Base-by-base conservation (phyloP, 257 asterid genomes). In the Capsicum pubescens region DNA sequence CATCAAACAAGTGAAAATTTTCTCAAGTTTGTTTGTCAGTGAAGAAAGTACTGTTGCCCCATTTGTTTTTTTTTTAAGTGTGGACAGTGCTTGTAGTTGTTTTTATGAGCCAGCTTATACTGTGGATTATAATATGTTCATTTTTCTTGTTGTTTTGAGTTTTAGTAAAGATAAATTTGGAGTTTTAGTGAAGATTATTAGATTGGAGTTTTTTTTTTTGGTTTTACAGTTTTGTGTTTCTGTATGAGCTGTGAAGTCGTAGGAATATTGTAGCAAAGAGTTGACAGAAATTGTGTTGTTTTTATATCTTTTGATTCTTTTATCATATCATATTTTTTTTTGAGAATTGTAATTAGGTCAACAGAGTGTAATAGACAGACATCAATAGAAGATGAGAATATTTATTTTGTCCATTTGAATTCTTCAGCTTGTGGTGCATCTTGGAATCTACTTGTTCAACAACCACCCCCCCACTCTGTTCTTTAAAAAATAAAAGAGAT, bases 301-400 rank as follows among this genome's bases (percentile, higher is more conserved):
- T 12, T 70, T n/a, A 3, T 61, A 48, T 12, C 1, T 48, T 72
- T 72, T 50, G 19, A 48, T 74, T 74, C 80, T 48, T 48, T 39
- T 42, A 15, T 36, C 13, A 48, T 1, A 10, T 48, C 80, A 74
- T 19, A 19, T 46, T 3, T 9, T 10, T 10, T 26, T 7, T 42
- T 44, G 57, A 70, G 26, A 68, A 66, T 66, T 70, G 79, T 17
- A 70, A 17, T 44, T 44, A 44, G 57, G 79, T 70, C 36, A 71
- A 46, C 5, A 71, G 78, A 70, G 55, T 70, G 56, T 13, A 67
- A 48, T 42, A 70, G 16, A 68, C 77, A 70, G 16, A 68, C 77
- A 70, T 42, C 55, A 70, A 70, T 42, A 60, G 4, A 59, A 60
- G 67, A n/a, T n/a, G 50, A 42, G 57, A 48, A 10, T 2, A 71